These are phyloP conservation scores for Scenedesmus sp. DNA, from an alignment of 163 green algal genomes.

Conservation along the genomic window DNA sequence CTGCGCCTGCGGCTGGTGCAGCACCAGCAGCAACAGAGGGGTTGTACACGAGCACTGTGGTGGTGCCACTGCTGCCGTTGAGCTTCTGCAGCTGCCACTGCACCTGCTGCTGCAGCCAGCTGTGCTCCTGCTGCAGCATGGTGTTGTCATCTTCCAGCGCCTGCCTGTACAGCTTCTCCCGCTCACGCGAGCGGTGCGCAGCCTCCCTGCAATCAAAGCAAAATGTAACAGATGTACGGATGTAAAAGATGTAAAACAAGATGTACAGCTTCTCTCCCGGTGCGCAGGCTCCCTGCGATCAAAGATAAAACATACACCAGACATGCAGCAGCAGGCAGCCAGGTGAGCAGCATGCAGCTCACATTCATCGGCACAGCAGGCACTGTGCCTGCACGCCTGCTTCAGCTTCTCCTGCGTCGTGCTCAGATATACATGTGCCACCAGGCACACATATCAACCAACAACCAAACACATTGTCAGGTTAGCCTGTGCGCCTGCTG, in stretches of 20 bases:
- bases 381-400: background rate
- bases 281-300: background rate
- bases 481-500: background rate
- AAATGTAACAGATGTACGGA: too few relatives aligned
- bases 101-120: slow-evolving; percentile 4
- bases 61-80: background rate
- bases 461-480: background rate
- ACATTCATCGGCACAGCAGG: background rate
- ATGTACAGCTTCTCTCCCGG: background rate
- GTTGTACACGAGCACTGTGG: background rate
- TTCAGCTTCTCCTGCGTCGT: background rate
- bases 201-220: background rate
- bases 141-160: background rate
- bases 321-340: background rate
- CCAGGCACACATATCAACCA: background rate
- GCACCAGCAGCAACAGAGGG: background rate
- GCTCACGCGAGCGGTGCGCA: background rate
- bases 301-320: background rate
- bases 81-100: background rate
- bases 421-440: too few relatives aligned
- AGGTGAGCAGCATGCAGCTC: background rate
- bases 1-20: background rate
- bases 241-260: too few relatives aligned
- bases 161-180: background rate
- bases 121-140: background rate